Base-by-base conservation (phyloP, 257 asterid species). In the Ballota nigra region DNA sequence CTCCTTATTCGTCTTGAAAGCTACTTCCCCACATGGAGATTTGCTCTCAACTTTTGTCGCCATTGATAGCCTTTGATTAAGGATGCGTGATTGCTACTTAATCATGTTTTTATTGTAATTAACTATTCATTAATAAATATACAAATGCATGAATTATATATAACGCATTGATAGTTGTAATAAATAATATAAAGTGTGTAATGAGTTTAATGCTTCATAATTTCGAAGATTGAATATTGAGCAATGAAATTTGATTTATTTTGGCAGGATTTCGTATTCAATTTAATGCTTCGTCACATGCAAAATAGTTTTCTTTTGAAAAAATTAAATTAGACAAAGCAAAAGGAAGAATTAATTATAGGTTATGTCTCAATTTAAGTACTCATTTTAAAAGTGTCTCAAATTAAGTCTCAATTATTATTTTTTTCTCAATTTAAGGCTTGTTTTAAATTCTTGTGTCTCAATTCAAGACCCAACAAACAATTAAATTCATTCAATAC, bases 21-120 rank as follows among this genome's bases (percentile, higher is more conserved):
- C 68, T 31, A 76, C 77, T 59, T 66, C 70, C 52, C 69, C 88
- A 81, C 84, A 79, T 75, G 83, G 70, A 52, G 56, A 67, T 81
- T 63, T 79, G 77, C 66, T 41, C 57, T 64, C 38, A 33, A 53
- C 69, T 34, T 38, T 63, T 26, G 28, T 57, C 43, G 43, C 41
- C 65, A 75, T 67, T 41, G 63, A 15, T 45, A 60, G 76, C 87
- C 86, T 52, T 78, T 74, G 76, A 83, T 82, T 55, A 69, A 82
- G 84, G 84, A 61, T 69, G 59, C 26, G 2, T 16, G 59, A 78
- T 31, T 63, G 47, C 59, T 5, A 67, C 43, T 59, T 19, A 8
- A 59, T 33, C 6, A 8, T 53, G 2, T 19, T 53, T 5, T 19
- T 53, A 19, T 52, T 52, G 2, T 52, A 16, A 47, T 47, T 4